Evolutionary conservation across 805 yeast genomes (phyloP), one percentile per base, ranked within the genome.

Genomic region (Candida broadrunensis): DNA sequence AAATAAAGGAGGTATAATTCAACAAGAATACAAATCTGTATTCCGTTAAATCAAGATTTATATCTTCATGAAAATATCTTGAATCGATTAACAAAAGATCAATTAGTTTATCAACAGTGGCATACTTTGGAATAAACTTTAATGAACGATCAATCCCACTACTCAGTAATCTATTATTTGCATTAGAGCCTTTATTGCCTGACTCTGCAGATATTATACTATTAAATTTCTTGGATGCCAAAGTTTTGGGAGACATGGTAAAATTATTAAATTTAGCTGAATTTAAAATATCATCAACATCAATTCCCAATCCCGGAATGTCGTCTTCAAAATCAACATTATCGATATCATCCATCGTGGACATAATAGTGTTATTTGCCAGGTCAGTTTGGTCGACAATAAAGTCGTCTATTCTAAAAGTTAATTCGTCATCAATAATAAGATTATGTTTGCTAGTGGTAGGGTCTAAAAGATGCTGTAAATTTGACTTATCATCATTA

Each of bases 11-110:
- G 44, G 56, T 63, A 45, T 67, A 70, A 40, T 65, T 70, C 42
- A 70, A 53, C 48, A 70, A 55, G 54, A 70, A 70, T 3, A 70
- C 72, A 44, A 55, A 60, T 39, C 75, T 44, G 49, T 61, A 70
- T 47, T 70, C 76, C 1, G 65, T 56, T 42, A 67, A 57, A 43
- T 69, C 72, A 23, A 70, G 43, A 6, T 51, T 45, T n/a, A 65
- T 53, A 11, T 51, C 45, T 13, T 60, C 62, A 37, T 62, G 63
- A 79, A 88, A 41, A 77, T 80, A 50, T 75, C 77, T 30, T 77
- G 83, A 16, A 85, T 91, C 57, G 77, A 71, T 53, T 4, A 91
- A 88, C 38, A 91, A 63, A 17, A 90, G 72, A 60, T 91, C 97
- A 40, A 89, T 72, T 50, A 91, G 71, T 50, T 81, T 80, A 33